These are phyloP conservation scores for Ogataea trehalophila DNA, from an alignment of 805 yeast genomes.

Conservation along the genomic window DNA sequence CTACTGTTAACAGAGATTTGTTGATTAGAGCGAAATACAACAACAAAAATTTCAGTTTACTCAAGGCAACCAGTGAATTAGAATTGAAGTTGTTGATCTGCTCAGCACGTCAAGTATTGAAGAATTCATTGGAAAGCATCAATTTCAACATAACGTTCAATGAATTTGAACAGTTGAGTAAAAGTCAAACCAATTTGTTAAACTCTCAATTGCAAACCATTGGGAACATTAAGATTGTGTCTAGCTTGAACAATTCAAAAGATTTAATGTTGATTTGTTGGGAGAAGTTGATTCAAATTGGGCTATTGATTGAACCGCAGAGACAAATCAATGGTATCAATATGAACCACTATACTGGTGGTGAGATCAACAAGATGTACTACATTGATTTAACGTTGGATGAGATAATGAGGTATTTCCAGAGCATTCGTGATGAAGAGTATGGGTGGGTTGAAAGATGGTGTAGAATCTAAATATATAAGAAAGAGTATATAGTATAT, in stretches of 20 bases:
- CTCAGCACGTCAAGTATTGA: constrained; percentile 66
- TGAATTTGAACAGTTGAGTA: constrained; percentile 45
- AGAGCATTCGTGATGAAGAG: constrained; percentile 1
- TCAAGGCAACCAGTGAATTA: constrained; percentile 53
- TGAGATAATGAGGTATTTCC: constrained; percentile 36
- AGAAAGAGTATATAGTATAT: neutral
- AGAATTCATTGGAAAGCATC: constrained; percentile 51
- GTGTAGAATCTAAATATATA: constrained; percentile 15
- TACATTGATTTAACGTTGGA: constrained; percentile 48
- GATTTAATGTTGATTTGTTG: constrained; percentile 63
- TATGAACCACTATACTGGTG: constrained; percentile 19
- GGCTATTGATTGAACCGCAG: constrained; percentile 38
- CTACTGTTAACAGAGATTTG: neutral
- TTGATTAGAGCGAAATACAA: constrained; percentile 3
- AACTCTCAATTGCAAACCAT: constrained; percentile 34
- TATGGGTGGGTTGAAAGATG: constrained; percentile 19
- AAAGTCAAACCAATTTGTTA: constrained; percentile 27
- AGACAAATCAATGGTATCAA: constrained; percentile 21
- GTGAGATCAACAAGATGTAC: constrained; percentile 42
- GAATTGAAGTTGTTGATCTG: constrained; percentile 70
- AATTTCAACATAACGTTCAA: constrained; percentile 74
- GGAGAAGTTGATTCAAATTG: constrained; percentile 60
- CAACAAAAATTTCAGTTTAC: constrained; percentile 14
- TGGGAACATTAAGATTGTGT: constrained; percentile 34
- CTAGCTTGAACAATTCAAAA: constrained; percentile 27